Percentiles rank a stretch among this genome's conserved stretches.
These are phyloP conservation scores for Hordeum marinum DNA, from an alignment of 176 grass and related monocot genomes.

Conservation along the genomic window DNA sequence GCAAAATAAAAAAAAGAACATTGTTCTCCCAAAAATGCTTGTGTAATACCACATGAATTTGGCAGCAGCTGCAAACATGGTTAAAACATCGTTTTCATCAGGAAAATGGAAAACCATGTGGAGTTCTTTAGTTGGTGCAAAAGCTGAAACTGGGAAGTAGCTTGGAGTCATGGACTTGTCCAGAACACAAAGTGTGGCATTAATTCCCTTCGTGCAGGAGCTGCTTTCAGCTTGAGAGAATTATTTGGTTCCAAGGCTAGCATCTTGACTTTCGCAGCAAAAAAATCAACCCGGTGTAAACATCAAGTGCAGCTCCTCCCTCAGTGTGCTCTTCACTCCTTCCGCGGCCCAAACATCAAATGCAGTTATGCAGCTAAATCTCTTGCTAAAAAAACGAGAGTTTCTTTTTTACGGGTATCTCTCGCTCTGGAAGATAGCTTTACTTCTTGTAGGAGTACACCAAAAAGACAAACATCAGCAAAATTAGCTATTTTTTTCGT, in stretches of 20 bases:
- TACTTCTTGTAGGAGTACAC: not conserved
- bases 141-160: not conserved
- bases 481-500: constrained; percentile 21
- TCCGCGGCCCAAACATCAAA: not conserved
- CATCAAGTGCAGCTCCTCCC: not conserved
- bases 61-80: not conserved
- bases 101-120: not conserved
- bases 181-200: not conserved
- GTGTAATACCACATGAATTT: not conserved
- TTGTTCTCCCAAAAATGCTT: not conserved
- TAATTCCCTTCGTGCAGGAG: not conserved
- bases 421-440: not conserved
- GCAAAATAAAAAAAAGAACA: not conserved
- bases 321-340: not conserved
- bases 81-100: not conserved
- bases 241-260: constrained; percentile 1
- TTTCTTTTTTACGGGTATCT: not conserved
- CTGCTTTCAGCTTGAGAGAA: constrained; percentile 9
- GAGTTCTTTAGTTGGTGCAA: not conserved
- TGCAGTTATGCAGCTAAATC: not conserved
- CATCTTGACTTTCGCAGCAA: not conserved
- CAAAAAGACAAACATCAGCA: constrained; percentile 6
- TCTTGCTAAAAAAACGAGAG: constrained; percentile 15
- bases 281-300: not conserved
- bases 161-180: constrained; percentile 2